A percentile compares a stretch with the other conserved stretches of the same genome.
Evolutionary conservation across 2,329 filamentous ascomycete species (phyloP).

Genomic region (Huntiella decipiens): DNA sequence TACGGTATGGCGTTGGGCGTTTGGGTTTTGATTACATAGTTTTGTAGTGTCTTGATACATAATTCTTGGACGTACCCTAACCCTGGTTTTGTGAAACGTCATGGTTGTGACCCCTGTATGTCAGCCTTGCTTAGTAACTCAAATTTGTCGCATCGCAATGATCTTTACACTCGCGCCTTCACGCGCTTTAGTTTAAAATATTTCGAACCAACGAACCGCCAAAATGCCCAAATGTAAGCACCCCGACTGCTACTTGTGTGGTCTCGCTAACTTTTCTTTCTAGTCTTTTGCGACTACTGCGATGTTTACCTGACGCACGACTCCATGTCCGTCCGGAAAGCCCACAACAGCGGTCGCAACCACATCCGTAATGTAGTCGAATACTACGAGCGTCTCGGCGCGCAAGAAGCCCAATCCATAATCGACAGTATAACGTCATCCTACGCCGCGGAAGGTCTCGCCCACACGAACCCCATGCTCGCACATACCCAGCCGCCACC

Average conservation of each 20-base stretch:
- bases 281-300: constrained; percentile 59
- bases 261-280: constrained; percentile 9
- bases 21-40: neutral
- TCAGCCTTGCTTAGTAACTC: neutral
- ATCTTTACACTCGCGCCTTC: no score
- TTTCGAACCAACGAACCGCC: constrained; percentile 12
- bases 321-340: constrained; percentile 98
- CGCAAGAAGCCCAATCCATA: constrained; percentile 94
- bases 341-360: constrained; percentile 91
- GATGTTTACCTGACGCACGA: constrained; percentile 99
- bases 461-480: constrained; percentile 68
- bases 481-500: constrained; percentile 42
- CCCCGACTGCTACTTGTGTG: constrained; percentile 19
- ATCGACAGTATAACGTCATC: constrained; percentile 96
- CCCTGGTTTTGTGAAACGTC: neutral
- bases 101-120: neutral
- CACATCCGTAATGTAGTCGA: constrained; percentile 94
- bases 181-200: neutral
- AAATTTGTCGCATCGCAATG: neutral
- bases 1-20: neutral
- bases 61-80: neutral
- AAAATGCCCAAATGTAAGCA: constrained; percentile 79
- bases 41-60: neutral
- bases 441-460: constrained; percentile 85
- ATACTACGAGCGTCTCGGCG: constrained; percentile 98